Base-by-base conservation (phyloP, 2,329 filamentous ascomycete species). In the Chrysoporthe austroafricana region DNA sequence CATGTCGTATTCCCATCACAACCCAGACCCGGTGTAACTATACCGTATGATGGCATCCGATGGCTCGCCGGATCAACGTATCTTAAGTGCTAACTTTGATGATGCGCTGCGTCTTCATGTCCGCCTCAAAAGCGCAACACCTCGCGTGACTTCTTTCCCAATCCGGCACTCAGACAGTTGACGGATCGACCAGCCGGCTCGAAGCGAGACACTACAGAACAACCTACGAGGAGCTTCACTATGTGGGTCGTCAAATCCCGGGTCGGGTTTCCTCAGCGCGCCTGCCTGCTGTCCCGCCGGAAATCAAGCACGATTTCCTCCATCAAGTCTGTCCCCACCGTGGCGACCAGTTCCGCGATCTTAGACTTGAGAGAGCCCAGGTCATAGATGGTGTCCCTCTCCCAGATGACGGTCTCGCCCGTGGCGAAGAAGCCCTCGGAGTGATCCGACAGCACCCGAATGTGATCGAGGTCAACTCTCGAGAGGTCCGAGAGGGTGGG, bases 301-400 rank as follows among this genome's bases (percentile, higher is more conserved):
- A 91, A 85, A 72, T 90, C 85, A 16, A 93, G 77, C 54, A 88
- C 86, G 21, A 91, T 79, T 63, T 83, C 79, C 26, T 77, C 78
- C 57, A 87, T 81, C 61, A 90, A 75, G 56, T 90, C 86, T 1
- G 84, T 81, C 0, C 91, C 91, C 57, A 93, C 77, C 13, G 86
- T 86, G 3, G 90, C 89, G 3, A 89, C 85, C 62, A 93, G 75
- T 73, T 93, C 90, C 1, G 88, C 90, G 67, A 94, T 83, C 46
- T 84, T 82, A 0, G 86, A 84, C 74, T 90, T 91, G 44, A 91
- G 76, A 1, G 82, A 83, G 5, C 78, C 77, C 21, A 80, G 76
- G 61, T 88, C 81, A 14, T 78, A 75, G 2, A 91, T 77, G 44
- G 79, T 78, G 59, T 85, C 82, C 1, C 79, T 74, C 0, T 87